A percentile compares a stretch with the other conserved stretches of the same genome.
phyloP scores from a whole-genome alignment of 1,284 basidiomycete genomes.

The Afroboletus lepidellus region DNA sequence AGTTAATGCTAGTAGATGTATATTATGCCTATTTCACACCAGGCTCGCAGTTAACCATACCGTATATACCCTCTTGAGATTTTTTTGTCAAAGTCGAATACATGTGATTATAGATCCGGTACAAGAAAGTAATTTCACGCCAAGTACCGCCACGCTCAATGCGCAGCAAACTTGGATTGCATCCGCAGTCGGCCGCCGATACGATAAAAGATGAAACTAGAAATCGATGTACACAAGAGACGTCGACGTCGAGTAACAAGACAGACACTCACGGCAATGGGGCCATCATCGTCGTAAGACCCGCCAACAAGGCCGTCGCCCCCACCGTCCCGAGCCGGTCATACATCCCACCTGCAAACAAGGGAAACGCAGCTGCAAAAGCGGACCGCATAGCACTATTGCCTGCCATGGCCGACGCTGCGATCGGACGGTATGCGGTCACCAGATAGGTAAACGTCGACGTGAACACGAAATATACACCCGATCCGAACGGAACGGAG shows the following conservation, averaged over 20 bases:
- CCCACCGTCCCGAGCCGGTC: slow-evolving; percentile 64
- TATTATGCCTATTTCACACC: slow-evolving; percentile 12
- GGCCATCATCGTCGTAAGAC: slow-evolving; percentile 63
- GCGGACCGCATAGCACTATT: slow-evolving; percentile 66
- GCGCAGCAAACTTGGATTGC: slow-evolving; percentile 36
- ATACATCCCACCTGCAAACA: slow-evolving; percentile 67
- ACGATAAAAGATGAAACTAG: slow-evolving; percentile 38
- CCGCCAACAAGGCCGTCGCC: slow-evolving; percentile 73
- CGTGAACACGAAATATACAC: slow-evolving; percentile 61
- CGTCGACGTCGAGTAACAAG: not conserved
- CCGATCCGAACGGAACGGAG: slow-evolving; percentile 59
- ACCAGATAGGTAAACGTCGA: slow-evolving; percentile 72
- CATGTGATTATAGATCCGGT: not conserved
- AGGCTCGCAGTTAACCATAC: not conserved
- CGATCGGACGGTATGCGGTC: slow-evolving; percentile 73
- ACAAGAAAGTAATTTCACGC: not conserved
- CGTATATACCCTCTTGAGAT: slow-evolving; percentile 5
- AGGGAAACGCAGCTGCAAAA: slow-evolving; percentile 72
- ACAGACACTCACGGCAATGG: slow-evolving; percentile 62
- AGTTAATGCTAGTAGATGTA: slow-evolving; percentile 19
- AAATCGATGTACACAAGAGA: not conserved
- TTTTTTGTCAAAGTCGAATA: not conserved
- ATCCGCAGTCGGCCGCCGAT: slow-evolving; percentile 36
- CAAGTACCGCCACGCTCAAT: not conserved
- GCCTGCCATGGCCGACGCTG: slow-evolving; percentile 74